Percentiles rank a stretch among this genome's conserved stretches.
phyloP scores from a whole-genome alignment of 148 eudicot genomes.

The Talinum fruticosum region DNA sequence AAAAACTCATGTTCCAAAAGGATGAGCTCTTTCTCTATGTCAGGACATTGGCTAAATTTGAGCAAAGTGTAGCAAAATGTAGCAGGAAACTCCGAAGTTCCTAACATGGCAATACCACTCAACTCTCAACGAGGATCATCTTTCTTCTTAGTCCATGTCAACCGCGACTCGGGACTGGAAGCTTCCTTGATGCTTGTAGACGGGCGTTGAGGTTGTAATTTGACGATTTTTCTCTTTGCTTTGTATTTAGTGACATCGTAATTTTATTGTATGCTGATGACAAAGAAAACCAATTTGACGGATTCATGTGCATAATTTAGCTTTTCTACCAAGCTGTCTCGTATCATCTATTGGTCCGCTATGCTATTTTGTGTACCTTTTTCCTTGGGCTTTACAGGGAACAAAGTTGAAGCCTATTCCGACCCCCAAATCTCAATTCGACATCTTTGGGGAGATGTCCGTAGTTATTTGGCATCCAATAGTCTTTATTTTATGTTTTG shows the following conservation, averaged over 20 bases:
- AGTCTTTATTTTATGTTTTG: too few relatives aligned
- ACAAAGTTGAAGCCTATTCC: background rate
- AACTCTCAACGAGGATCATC: too few relatives aligned
- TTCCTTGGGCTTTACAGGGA: background rate
- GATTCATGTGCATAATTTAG: background rate
- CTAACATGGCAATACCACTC: background rate
- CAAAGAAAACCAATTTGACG: background rate
- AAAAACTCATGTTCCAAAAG: constrained; percentile 18
- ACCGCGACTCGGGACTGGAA: background rate
- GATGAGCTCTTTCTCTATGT: constrained; percentile 20
- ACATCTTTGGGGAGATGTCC: too few relatives aligned
- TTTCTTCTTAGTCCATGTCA: too few relatives aligned
- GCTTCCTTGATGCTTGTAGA: background rate
- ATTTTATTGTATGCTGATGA: background rate
- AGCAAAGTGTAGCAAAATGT: background rate
- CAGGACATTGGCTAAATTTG: background rate
- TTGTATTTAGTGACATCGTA: background rate
- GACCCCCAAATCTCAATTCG: too few relatives aligned
- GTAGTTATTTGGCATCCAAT: too few relatives aligned
- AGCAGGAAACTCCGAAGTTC: background rate
- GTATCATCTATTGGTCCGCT: background rate
- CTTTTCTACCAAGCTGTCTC: background rate
- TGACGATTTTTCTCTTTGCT: background rate
- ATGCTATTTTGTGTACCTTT: background rate
- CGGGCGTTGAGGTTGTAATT: background rate